Percentiles rank a stretch among this genome's conserved stretches.
Conservation (phyloP, 164 flowering plant genomes). For the Berberis vulgaris region DNA sequence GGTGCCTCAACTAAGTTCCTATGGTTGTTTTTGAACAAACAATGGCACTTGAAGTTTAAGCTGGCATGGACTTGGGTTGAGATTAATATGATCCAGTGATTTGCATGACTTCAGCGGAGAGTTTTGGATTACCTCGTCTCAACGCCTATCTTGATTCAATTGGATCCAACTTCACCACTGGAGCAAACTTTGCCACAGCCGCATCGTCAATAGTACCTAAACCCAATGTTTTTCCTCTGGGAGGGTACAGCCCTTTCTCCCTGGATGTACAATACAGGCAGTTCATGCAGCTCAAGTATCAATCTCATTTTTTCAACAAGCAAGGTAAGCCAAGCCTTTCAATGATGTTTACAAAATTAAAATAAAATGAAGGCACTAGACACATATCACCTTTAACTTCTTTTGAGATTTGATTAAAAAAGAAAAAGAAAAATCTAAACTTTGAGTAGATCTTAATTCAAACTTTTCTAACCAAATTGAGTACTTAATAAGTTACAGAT, state of each 20-base stretch:
- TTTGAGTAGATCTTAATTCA: no score
- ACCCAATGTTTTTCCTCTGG: neutral
- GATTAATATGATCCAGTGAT: no score
- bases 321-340: neutral
- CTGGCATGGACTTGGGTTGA: neutral
- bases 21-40: no score
- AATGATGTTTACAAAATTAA: no score
- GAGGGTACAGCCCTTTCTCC: neutral
- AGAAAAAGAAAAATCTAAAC: no score
- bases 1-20: neutral
- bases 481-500: no score
- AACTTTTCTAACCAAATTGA: no score
- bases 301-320: neutral
- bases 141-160: neutral
- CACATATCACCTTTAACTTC: no score
- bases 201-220: neutral
- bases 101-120: conserved; percentile 1
- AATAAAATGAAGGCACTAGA: no score
- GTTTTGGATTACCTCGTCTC: conserved; percentile 1
- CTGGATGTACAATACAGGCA: neutral
- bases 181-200: no score
- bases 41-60: no score
- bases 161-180: neutral
- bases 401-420: no score
- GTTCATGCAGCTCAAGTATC: neutral